Base-by-base conservation (phyloP, 257 asterid species). In the Capsicum pubescens region DNA sequence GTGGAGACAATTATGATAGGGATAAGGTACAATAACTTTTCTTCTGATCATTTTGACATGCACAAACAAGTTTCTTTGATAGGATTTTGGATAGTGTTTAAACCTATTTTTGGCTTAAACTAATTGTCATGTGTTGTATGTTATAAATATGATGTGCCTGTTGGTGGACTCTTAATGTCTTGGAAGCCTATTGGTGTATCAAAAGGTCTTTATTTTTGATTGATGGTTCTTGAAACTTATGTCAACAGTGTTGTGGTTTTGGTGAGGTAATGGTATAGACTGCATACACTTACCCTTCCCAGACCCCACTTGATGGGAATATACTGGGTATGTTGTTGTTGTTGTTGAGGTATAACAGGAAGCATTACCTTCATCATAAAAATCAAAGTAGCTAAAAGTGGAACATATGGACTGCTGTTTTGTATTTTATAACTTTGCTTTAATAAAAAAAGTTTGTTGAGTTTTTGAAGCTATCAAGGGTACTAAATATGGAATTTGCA, bases 1-100 rank as follows among this genome's bases (percentile, higher is more conserved):
- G 93, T 79, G 98, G 97, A 59, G 98, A 94, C 80, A 93, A 88
- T 90, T 96, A 92, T 70, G 97, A 90, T 77, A 93, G 97, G 10
- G 98, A 96, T 84, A 98, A 96, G 99, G 99, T 69, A 69, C 55
- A 69, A 3, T 15, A 69, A 39, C 35, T 69, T 2, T 69, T 16
- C 55, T 69, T 69, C 39, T 69, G 55, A 42, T 69, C 78, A 69
- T 39, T 69, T 26, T 42, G 78, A 39, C 78, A 69, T 42, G 55
- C 55, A 69, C 32, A 16, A 69, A 16, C 55, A 69, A 69, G 4
- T 69, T 42, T 69, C 32, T 16, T 69, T 69, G 55, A 21, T 69
- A 39, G 55, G 35, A 69, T n/a, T 16, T 68, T 3, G 55, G 55
- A 19, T 69, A 39, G 78, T 69, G 78, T 69, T 69, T 42, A 42